These are phyloP conservation scores for Coprinellus micaceus DNA, from an alignment of 768 basidiomycete genomes.

Conservation along the genomic window DNA sequence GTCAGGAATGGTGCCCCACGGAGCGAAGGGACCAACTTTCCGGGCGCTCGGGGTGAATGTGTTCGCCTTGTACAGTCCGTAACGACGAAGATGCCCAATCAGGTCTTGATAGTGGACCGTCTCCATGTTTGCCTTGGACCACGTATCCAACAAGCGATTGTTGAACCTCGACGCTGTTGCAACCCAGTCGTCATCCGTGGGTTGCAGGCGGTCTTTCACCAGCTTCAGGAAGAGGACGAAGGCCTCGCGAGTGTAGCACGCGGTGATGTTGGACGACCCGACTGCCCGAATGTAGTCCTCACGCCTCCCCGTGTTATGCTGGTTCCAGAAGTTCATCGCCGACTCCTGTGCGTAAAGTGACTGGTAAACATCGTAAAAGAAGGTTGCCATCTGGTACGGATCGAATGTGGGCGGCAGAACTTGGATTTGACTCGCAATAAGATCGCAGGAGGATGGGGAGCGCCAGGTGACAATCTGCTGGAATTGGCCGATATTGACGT, in stretches of 20 bases:
- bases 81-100: slow-evolving; percentile 38
- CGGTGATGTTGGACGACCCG: slow-evolving; percentile 1
- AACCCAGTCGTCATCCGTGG: slow-evolving; percentile 39
- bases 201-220: slow-evolving; percentile 25
- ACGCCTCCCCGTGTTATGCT: slow-evolving; percentile 4
- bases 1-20: slow-evolving; percentile 30
- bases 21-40: slow-evolving; percentile 16
- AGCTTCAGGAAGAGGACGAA: slow-evolving; percentile 44
- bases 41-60: not conserved
- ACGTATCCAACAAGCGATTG: slow-evolving; percentile 15
- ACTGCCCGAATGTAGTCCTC: not conserved
- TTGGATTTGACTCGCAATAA: slow-evolving; percentile 3
- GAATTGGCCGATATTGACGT: slow-evolving; percentile 22
- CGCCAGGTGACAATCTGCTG: slow-evolving; percentile 39
- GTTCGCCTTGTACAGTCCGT: slow-evolving; percentile 28
- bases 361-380: slow-evolving; percentile 38
- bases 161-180: slow-evolving; percentile 34
- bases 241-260: slow-evolving; percentile 45
- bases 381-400: slow-evolving; percentile 27
- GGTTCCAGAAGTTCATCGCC: slow-evolving; percentile 13
- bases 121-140: slow-evolving; percentile 13
- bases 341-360: slow-evolving; percentile 33
- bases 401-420: slow-evolving; percentile 18
- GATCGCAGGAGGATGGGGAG: slow-evolving; percentile 22
- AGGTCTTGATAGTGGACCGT: slow-evolving; percentile 44